phyloP scores from a whole-genome alignment of 1,284 basidiomycete genomes.

The Porogramme epimiltina region DNA sequence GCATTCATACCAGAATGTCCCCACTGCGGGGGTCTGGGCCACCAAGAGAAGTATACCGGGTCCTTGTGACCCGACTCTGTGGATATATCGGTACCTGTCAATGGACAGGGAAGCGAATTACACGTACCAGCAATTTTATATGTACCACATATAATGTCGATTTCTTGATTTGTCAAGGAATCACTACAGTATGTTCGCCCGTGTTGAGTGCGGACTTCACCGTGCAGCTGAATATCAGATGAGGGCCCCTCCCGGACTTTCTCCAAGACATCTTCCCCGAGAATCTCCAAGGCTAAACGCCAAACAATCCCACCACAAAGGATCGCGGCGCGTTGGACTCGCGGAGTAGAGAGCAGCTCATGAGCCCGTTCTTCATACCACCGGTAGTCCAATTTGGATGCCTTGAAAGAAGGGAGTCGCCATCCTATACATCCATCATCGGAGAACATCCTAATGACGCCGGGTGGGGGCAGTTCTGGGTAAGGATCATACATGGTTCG shows the following conservation, averaged over 20 bases:
- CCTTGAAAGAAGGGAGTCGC: neutral
- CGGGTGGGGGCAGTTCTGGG: neutral
- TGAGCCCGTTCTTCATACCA: constrained; percentile 1
- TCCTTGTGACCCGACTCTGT: neutral
- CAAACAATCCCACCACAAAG: constrained; percentile 7
- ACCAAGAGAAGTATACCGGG: constrained; percentile 5
- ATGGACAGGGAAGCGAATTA: neutral
- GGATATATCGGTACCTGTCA: neutral
- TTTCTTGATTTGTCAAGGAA: constrained; percentile 1
- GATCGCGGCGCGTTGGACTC: constrained; percentile 8
- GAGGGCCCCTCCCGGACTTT: constrained; percentile 3
- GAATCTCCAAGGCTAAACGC: constrained; percentile 6
- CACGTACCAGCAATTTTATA: constrained; percentile 7
- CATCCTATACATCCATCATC: neutral
- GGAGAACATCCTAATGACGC: neutral
- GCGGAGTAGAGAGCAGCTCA: neutral
- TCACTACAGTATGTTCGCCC: constrained; percentile 1
- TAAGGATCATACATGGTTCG: neutral
- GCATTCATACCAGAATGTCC: constrained; percentile 3
- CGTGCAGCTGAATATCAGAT: neutral
- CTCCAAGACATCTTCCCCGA: neutral
- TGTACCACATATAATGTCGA: constrained; percentile 7
- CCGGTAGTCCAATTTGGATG: constrained; percentile 1
- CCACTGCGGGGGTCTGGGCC: constrained; percentile 6
- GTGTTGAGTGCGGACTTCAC: neutral